A percentile compares a stretch with the other conserved stretches of the same genome.
Evolutionary conservation across 2,329 filamentous ascomycete genomes (phyloP).

Genomic region (Aureobasidium sp.): DNA sequence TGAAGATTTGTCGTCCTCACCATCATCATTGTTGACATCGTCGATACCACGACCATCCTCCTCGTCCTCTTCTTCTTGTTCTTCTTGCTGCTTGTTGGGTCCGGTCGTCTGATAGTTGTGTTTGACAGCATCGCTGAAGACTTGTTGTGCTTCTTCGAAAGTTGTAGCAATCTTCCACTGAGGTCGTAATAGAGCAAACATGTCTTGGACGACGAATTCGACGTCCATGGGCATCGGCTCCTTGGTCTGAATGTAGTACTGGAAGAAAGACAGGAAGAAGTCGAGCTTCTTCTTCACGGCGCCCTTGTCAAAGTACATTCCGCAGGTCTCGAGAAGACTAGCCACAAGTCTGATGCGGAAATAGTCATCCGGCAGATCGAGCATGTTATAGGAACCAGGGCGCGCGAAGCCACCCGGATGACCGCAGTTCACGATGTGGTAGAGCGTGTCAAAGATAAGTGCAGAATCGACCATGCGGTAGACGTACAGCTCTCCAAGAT

Average conservation of each 20-base stretch:
- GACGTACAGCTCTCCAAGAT: constrained; percentile 92
- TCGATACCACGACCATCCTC: constrained; percentile 48
- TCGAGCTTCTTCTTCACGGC: constrained; percentile 94
- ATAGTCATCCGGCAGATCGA: constrained; percentile 88
- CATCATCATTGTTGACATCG: constrained; percentile 45
- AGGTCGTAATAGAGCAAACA: constrained; percentile 72
- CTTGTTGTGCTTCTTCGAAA: constrained; percentile 70
- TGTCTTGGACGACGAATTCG: constrained; percentile 92
- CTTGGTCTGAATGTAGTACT: constrained; percentile 94
- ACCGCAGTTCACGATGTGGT: constrained; percentile 88
- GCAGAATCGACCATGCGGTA: constrained; percentile 95
- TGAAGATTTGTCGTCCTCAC: constrained; percentile 49
- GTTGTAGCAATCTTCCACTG: constrained; percentile 77
- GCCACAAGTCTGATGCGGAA: constrained; percentile 89
- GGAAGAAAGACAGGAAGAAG: constrained; percentile 93
- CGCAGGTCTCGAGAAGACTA: constrained; percentile 86
- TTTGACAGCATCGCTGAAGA: constrained; percentile 79
- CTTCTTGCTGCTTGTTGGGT: constrained; percentile 4
- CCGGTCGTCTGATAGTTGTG: constrained; percentile 71
- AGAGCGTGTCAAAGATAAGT: constrained; percentile 90
- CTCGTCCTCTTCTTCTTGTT: constrained; percentile 56
- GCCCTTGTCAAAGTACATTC: constrained; percentile 91
- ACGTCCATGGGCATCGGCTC: constrained; percentile 89
- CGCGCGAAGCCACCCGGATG: constrained; percentile 74
- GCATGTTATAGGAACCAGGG: constrained; percentile 63